Percentiles rank a stretch among this genome's conserved stretches.
These are phyloP conservation scores for Tetrahymena borealis DNA, from an alignment of 73 alveolate species.

Conservation along the genomic window DNA sequence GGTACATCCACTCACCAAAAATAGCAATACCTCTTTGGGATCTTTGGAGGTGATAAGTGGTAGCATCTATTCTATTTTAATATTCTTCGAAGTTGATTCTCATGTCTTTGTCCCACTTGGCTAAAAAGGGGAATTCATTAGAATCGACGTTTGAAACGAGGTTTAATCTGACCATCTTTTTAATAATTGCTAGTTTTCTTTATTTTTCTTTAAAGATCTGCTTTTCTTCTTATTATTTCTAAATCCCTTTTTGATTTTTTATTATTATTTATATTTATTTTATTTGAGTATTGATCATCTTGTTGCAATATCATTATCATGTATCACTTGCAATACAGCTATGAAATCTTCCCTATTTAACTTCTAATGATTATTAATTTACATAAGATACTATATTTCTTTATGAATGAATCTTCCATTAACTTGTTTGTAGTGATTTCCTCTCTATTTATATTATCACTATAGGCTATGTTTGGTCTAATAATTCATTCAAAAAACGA, in stretches of 20 bases:
- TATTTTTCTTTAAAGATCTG: neutral
- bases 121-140: neutral
- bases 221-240: neutral
- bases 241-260: neutral
- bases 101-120: neutral
- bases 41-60: slow-evolving; percentile 3
- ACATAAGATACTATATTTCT: no score
- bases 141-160: neutral
- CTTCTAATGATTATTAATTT: no score
- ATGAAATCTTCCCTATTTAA: no score
- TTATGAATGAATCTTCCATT: no score
- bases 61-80: neutral
- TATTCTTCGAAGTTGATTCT: neutral
- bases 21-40: neutral
- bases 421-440: no score
- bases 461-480: no score
- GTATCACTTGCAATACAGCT: neutral
- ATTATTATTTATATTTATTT: neutral
- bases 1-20: slow-evolving; percentile 2
- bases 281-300: neutral
- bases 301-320: no score
- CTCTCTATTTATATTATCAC: no score
- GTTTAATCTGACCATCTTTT: neutral
- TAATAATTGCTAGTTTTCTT: neutral
- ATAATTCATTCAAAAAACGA: no score